Base-by-base conservation (phyloP, 2,329 filamentous ascomycete species). In the Fusarium sp. region DNA sequence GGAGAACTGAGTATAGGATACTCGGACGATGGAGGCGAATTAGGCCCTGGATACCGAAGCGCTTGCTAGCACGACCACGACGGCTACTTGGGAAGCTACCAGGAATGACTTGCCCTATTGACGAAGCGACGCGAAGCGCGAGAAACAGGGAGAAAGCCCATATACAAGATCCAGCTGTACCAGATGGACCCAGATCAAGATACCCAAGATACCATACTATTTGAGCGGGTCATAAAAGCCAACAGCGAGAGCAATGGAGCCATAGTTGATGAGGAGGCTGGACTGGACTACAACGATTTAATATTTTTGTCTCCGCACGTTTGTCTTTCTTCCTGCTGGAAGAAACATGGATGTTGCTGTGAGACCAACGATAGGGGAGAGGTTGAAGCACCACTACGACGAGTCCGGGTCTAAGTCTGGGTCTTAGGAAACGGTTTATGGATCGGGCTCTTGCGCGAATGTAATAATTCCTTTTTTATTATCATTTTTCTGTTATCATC, bases 391-490 rank as follows among this genome's bases (percentile, higher is more conserved):
- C 76, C 77, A 75, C 65, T 44, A 72, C 63, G 35, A 72, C 74
- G 78, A 77, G 77, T 80, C 76, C 66, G 65, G 69, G 74, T 74
- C 66, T 72, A 63, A 63, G 65, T 74, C 67, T 70, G 67, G 74
- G 69, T 74, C 66, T 71, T 54, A 56, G 69, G 72, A 67, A 69
- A 69, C 63, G 75, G 74, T 72, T 72, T 57, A 74, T 44, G 72
- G 72, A 75, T 73, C 74, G 71, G 75, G 78, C 81, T 82, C 79
- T 83, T 84, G 79, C 83, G 82, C 82, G 85, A 76, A 73, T 87
- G 84, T 87, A 87, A 85, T 87, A 86, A 82, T 83, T 81, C 82
- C 79, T 80, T 81, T 81, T 81, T 81, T 81, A 79, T 78, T 81
- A 80, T 78, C 81, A 77, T 70, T 70, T 75, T 70, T 76, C 75